Conservation (phyloP, 805 yeast genomes). For the Saccharomycopsis oosterbeekiorum region DNA sequence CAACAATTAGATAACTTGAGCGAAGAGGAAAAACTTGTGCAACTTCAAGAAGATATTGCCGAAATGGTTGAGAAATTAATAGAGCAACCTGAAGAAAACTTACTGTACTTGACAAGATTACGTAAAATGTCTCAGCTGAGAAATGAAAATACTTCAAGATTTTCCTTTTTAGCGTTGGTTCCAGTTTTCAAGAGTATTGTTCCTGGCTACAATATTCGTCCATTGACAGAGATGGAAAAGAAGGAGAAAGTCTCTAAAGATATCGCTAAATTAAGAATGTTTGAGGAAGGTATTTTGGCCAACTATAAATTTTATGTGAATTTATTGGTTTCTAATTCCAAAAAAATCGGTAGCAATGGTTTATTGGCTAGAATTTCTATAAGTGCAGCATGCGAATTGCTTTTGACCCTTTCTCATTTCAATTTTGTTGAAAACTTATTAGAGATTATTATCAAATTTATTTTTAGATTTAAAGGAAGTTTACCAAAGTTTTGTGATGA, state of each 20-base stretch:
- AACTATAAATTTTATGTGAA: slow-evolving; percentile 63
- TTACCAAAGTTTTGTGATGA: slow-evolving; percentile 10
- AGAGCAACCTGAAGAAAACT: slow-evolving; percentile 86
- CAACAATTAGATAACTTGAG: slow-evolving; percentile 32
- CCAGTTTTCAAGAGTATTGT: slow-evolving; percentile 78
- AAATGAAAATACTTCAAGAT: slow-evolving; percentile 54
- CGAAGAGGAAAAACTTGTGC: slow-evolving; percentile 43
- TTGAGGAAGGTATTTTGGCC: slow-evolving; percentile 67
- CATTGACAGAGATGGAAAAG: slow-evolving; percentile 71
- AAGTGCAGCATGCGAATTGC: slow-evolving; percentile 71
- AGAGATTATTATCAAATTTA: slow-evolving; percentile 53
- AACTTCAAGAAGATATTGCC: slow-evolving; percentile 77
- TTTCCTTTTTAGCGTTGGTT: slow-evolving; percentile 68
- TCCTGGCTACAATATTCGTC: slow-evolving; percentile 81
- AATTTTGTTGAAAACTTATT: slow-evolving; percentile 74
- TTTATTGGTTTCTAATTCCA: slow-evolving; percentile 35
- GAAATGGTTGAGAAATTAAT: slow-evolving; percentile 63
- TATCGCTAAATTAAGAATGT: slow-evolving; percentile 62
- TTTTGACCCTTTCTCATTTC: slow-evolving; percentile 61
- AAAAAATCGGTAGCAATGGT: slow-evolving; percentile 29
- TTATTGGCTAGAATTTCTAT: slow-evolving; percentile 48
- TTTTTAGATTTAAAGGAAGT: slow-evolving; percentile 38
- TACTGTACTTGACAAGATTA: slow-evolving; percentile 52
- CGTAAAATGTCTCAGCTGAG: slow-evolving; percentile 61
- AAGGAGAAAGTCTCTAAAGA: slow-evolving; percentile 78